These are phyloP conservation scores for Claviceps citrina DNA, from an alignment of 2,329 filamentous ascomycete genomes.

Conservation along the genomic window DNA sequence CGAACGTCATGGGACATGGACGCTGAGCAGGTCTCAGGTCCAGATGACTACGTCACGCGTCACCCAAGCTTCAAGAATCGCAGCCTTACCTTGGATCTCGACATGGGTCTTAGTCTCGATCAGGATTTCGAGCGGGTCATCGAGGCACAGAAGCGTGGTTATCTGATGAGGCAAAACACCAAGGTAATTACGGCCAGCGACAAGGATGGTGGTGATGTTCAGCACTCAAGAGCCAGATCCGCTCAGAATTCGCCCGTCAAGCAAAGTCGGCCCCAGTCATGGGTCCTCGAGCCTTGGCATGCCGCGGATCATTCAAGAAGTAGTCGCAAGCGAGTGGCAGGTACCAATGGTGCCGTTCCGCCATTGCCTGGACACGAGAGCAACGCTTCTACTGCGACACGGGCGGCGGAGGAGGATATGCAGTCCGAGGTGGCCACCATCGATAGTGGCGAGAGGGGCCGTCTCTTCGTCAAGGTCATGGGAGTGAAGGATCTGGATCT, in stretches of 20 bases:
- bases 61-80: conserved; percentile 65
- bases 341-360: conserved; percentile 48
- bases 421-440: conserved; percentile 42
- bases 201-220: conserved; percentile 46
- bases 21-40: conserved; percentile 19
- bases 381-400: conserved; percentile 49
- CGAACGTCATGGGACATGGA: conserved; percentile 35
- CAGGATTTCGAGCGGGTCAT: conserved; percentile 91
- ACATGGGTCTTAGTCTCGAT: conserved; percentile 73
- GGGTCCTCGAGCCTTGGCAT: conserved; percentile 97
- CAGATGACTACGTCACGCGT: conserved; percentile 36
- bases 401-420: conserved; percentile 54
- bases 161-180: conserved; percentile 96
- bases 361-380: conserved; percentile 81
- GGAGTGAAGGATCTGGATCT: conserved; percentile 91
- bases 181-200: conserved; percentile 91
- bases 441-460: conserved; percentile 73
- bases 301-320: conserved; percentile 54
- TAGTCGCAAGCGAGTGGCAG: conserved; percentile 34
- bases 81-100: conserved; percentile 68
- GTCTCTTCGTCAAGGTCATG: conserved; percentile 96
- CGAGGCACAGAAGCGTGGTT: conserved; percentile 95
- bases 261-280: conserved; percentile 70
- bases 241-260: conserved; percentile 57
- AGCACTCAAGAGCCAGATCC: conserved; percentile 40